A percentile compares a stretch with the other conserved stretches of the same genome.
phyloP scores from a whole-genome alignment of 768 basidiomycete species.

The Hemileccinum rubropunctum region DNA sequence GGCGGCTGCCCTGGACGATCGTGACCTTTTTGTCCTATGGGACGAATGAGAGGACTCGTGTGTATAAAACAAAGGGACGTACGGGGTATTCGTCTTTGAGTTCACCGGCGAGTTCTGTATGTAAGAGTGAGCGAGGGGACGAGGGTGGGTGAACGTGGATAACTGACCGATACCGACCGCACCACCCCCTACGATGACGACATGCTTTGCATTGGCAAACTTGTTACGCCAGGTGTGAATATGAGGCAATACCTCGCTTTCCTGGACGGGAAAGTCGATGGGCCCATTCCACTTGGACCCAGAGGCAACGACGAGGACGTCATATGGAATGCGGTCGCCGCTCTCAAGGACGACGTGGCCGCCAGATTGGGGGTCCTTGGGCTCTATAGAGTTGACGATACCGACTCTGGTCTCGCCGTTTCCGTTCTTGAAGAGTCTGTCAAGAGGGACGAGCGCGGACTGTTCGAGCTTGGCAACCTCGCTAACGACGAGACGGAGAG shows the following conservation, averaged over 20 bases:
- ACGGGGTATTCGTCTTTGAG: slow-evolving; percentile 42
- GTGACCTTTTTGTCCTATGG: slow-evolving; percentile 45
- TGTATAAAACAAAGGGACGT: slow-evolving; percentile 8
- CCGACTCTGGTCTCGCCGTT: slow-evolving; percentile 42
- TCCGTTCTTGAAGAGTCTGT: slow-evolving; percentile 44
- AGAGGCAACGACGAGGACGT: slow-evolving; percentile 56
- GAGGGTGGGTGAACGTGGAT: neutral
- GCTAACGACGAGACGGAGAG: slow-evolving; percentile 50
- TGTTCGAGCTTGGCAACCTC: slow-evolving; percentile 38
- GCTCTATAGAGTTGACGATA: slow-evolving; percentile 40
- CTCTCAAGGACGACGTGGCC: slow-evolving; percentile 49
- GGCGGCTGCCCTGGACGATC: slow-evolving; percentile 52
- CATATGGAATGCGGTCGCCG: slow-evolving; percentile 51
- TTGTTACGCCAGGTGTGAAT: slow-evolving; percentile 29
- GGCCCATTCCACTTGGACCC: slow-evolving; percentile 56
- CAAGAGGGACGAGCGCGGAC: slow-evolving; percentile 47
- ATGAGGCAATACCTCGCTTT: slow-evolving; percentile 29
- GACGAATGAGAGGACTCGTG: slow-evolving; percentile 5
- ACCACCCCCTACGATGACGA: slow-evolving; percentile 57
- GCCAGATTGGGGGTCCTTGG: slow-evolving; percentile 28
- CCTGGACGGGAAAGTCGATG: slow-evolving; percentile 40
- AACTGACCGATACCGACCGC: slow-evolving; percentile 49
- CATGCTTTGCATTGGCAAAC: slow-evolving; percentile 36
- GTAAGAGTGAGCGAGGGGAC: neutral
- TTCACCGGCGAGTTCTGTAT: slow-evolving; percentile 44